These are phyloP conservation scores for Debaryomyces sp. DNA, from an alignment of 1,139 yeast genomes.

Conservation along the genomic window DNA sequence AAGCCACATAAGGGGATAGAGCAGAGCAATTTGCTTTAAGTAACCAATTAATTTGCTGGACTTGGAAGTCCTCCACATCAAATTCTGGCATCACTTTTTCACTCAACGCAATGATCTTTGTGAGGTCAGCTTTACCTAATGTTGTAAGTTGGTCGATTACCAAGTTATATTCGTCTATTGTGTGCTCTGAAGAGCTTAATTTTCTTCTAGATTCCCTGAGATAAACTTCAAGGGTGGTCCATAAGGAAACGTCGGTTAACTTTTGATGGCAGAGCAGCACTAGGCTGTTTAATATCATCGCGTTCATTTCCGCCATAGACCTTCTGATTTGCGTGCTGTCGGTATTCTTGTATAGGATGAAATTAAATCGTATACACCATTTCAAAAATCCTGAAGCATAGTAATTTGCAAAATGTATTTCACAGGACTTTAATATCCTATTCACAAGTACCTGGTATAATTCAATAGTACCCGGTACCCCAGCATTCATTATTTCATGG, in stretches of 20 bases:
- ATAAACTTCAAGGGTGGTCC: slow-evolving; percentile 22
- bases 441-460: slow-evolving; percentile 14
- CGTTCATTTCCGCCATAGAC: slow-evolving; percentile 1
- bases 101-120: background rate
- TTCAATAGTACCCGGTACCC: background rate
- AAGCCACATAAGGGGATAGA: slow-evolving; percentile 13
- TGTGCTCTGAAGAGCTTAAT: slow-evolving; percentile 39
- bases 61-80: background rate
- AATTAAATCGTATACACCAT: slow-evolving; percentile 30
- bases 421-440: slow-evolving; percentile 33
- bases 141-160: background rate
- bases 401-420: slow-evolving; percentile 45
- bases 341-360: background rate
- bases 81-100: background rate
- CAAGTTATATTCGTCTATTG: slow-evolving; percentile 22
- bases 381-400: slow-evolving; percentile 37
- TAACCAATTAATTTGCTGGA: slow-evolving; percentile 14
- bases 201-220: slow-evolving; percentile 23
- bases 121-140: background rate
- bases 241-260: slow-evolving; percentile 38
- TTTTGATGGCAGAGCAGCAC: slow-evolving; percentile 20
- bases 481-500: slow-evolving; percentile 6
- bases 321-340: background rate
- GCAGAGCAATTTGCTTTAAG: slow-evolving; percentile 14
- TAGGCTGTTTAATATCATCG: slow-evolving; percentile 10